Conservation (phyloP, 768 basidiomycete species). For the Candolleomyces eurysporus region DNA sequence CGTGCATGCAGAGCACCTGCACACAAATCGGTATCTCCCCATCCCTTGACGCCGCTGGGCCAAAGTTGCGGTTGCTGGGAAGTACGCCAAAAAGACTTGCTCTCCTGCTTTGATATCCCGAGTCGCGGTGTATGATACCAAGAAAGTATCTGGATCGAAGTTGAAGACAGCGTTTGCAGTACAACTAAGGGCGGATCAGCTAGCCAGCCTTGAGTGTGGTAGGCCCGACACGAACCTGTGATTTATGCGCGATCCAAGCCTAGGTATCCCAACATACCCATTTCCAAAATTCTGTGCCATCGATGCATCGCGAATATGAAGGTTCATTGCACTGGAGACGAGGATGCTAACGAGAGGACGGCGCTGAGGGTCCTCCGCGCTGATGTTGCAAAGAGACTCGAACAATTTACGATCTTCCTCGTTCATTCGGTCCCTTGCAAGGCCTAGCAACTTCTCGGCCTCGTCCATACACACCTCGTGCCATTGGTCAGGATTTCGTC, state of each 20-base stretch:
- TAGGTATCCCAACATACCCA: conserved; percentile 3
- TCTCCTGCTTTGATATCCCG: conserved; percentile 27
- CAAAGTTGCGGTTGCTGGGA: conserved; percentile 13
- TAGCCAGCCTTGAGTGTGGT: neutral
- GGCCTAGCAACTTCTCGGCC: neutral
- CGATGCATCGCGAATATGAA: neutral
- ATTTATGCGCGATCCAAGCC: conserved; percentile 26
- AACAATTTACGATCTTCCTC: neutral
- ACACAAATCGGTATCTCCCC: conserved; percentile 26
- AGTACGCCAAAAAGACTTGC: conserved; percentile 30
- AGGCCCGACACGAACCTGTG: conserved; percentile 25
- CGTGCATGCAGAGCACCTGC: conserved; percentile 23
- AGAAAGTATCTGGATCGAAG: conserved; percentile 30
- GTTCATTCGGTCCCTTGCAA: neutral
- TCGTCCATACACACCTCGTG: conserved; percentile 9
- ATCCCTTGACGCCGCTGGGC: conserved; percentile 24
- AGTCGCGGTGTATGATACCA: conserved; percentile 24
- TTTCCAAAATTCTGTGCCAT: neutral
- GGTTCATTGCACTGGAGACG: conserved; percentile 8
- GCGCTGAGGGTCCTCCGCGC: neutral
- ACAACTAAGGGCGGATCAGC: conserved; percentile 19
- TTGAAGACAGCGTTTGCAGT: conserved; percentile 23
- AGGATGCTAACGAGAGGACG: conserved; percentile 2
- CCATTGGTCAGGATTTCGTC: conserved; percentile 11
- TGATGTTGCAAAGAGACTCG: neutral